Percentiles rank a stretch among this genome's conserved stretches.
These are phyloP conservation scores for Trametes cingulata DNA, from an alignment of 768 basidiomycete genomes.

Conservation along the genomic window DNA sequence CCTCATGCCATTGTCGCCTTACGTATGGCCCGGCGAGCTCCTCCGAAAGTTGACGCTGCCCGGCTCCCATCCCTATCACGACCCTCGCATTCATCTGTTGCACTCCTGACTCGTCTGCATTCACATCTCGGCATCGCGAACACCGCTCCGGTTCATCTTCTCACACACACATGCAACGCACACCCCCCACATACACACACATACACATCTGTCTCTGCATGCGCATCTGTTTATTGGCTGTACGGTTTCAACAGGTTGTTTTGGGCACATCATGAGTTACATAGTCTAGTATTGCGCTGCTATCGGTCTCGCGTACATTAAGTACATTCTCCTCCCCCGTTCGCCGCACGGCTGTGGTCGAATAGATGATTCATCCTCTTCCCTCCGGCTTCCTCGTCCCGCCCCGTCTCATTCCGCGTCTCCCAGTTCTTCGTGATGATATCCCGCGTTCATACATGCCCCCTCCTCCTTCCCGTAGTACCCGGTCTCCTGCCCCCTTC, in stretches of 20 bases:
- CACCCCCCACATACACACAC: neutral
- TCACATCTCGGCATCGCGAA: neutral
- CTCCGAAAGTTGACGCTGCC: slow-evolving; percentile 1
- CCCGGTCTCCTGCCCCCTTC: neutral
- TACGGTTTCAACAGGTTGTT: neutral
- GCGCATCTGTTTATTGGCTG: slow-evolving; percentile 20
- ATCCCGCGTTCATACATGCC: neutral
- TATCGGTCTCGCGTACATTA: neutral
- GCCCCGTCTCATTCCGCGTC: neutral
- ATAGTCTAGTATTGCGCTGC: slow-evolving; percentile 8
- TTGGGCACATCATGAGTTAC: slow-evolving; percentile 1
- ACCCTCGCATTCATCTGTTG: neutral
- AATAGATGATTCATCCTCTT: neutral
- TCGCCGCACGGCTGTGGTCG: slow-evolving; percentile 1
- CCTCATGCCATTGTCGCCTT: neutral
- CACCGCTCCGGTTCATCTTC: neutral
- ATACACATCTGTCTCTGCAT: slow-evolving; percentile 3
- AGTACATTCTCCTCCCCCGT: neutral
- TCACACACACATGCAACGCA: neutral
- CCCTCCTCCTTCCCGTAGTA: neutral
- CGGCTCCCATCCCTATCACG: neutral
- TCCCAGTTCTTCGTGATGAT: neutral
- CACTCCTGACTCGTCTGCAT: neutral
- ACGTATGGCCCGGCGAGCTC: neutral
- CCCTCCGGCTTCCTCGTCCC: neutral